A percentile compares a stretch with the other conserved stretches of the same genome.
These are phyloP conservation scores for Hypoxylon perforatum DNA, from an alignment of 495 filamentous ascomycete species.

Conservation along the genomic window DNA sequence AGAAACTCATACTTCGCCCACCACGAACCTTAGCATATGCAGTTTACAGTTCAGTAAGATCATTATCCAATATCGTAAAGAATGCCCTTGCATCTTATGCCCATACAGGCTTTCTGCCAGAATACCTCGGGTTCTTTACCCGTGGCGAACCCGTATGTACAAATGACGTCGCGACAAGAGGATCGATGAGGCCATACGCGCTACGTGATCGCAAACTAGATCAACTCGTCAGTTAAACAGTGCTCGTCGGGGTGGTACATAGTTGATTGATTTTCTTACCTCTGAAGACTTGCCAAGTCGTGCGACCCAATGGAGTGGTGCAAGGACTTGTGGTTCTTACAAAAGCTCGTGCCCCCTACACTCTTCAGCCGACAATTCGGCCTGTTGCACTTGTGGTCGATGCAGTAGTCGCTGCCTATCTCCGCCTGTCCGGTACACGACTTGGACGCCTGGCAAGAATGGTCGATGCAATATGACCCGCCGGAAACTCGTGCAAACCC, in stretches of 20 bases:
- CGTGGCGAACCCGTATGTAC: conserved; percentile 10
- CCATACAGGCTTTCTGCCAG: conserved; percentile 25
- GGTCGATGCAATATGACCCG: conserved; percentile 37
- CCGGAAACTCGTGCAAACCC: conserved; percentile 28
- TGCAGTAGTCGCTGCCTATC: conserved; percentile 36
- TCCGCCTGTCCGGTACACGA: conserved; percentile 38
- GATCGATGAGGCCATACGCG: conserved; percentile 29
- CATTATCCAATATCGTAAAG: not conserved
- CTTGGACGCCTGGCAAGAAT: conserved; percentile 36
- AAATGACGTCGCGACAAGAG: conserved; percentile 28
- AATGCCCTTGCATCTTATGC: conserved; percentile 7
- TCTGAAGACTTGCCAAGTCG: conserved; percentile 32
- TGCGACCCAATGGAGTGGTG: conserved; percentile 19
- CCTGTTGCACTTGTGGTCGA: conserved; percentile 37
- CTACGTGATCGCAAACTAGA: conserved; percentile 35
- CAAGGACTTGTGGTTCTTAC: conserved; percentile 39
- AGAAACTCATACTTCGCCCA: no score
- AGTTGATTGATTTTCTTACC: conserved; percentile 23
- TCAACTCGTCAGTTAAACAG: conserved; percentile 3
- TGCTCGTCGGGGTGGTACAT: not conserved
- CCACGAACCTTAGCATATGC: conserved; percentile 3
- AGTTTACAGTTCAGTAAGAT: conserved; percentile 8
- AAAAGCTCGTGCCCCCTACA: conserved; percentile 24
- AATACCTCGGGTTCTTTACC: conserved; percentile 24
- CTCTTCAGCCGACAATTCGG: conserved; percentile 39